Conservation (phyloP, 1,284 basidiomycete genomes). For the Rhodofomes roseus region DNA sequence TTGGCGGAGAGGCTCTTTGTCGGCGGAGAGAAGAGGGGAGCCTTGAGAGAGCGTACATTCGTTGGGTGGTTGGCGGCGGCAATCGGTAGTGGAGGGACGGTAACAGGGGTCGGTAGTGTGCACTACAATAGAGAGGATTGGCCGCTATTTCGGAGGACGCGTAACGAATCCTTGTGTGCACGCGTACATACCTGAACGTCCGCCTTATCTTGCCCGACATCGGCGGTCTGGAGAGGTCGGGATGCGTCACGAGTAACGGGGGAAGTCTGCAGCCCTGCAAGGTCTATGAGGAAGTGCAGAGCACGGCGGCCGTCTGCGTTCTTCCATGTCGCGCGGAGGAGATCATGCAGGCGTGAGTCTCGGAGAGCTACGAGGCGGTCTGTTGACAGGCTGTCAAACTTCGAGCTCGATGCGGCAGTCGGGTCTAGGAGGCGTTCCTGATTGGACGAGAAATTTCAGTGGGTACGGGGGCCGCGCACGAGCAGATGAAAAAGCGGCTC, state of each 20-base stretch:
- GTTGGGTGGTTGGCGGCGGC: constrained; percentile 47
- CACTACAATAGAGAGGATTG: constrained; percentile 4
- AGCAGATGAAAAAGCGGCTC: constrained; percentile 6
- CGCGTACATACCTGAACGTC: not conserved
- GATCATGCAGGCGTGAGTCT: constrained; percentile 30
- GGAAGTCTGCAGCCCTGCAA: constrained; percentile 23
- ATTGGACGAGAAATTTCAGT: not conserved
- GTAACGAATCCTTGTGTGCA: not conserved
- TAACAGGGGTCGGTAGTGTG: constrained; percentile 10
- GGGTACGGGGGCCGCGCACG: not conserved
- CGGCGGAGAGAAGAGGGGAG: constrained; percentile 13
- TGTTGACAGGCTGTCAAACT: constrained; percentile 31
- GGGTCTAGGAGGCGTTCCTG: constrained; percentile 19
- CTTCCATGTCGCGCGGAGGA: constrained; percentile 29
- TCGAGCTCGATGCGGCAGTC: constrained; percentile 17
- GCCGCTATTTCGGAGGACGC: not conserved
- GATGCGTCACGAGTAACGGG: not conserved
- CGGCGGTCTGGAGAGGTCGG: not conserved
- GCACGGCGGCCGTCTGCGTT: constrained; percentile 26
- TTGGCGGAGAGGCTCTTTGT: not conserved
- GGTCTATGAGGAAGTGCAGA: constrained; percentile 31
- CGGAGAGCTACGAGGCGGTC: constrained; percentile 32
- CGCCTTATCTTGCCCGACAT: not conserved
- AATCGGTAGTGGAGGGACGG: constrained; percentile 35
- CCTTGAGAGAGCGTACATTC: constrained; percentile 19